phyloP scores from a whole-genome alignment of 2,329 filamentous ascomycete genomes.

The Botrytis byssoidea region DNA sequence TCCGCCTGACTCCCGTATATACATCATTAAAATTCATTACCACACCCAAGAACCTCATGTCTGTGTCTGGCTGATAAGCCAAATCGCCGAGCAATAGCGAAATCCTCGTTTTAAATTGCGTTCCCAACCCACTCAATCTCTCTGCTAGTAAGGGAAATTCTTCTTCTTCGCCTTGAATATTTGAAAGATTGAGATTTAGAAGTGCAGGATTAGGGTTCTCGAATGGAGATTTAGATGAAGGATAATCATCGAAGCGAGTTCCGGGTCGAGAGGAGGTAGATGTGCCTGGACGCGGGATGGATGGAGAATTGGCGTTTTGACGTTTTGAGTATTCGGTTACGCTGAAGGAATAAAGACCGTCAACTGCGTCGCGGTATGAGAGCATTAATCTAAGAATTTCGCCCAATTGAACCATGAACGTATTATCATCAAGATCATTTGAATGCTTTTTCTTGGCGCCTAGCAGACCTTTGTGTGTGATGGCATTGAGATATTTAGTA shows the following conservation, averaged over 20 bases:
- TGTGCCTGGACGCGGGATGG: slow-evolving; percentile 27
- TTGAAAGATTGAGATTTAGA: slow-evolving; percentile 43
- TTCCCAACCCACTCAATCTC: slow-evolving; percentile 68
- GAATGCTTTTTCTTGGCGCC: slow-evolving; percentile 61
- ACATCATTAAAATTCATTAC: slow-evolving; percentile 99
- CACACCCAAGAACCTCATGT: slow-evolving; percentile 92
- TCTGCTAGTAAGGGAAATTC: slow-evolving; percentile 72
- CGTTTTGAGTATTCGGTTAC: slow-evolving; percentile 89
- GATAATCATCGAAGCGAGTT: slow-evolving; percentile 33
- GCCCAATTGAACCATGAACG: slow-evolving; percentile 87
- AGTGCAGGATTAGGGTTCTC: slow-evolving; percentile 28
- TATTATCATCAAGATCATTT: slow-evolving; percentile 55
- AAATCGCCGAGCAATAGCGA: slow-evolving; percentile 85
- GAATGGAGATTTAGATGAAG: slow-evolving; percentile 8
- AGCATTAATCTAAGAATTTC: slow-evolving; percentile 94
- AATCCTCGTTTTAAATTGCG: slow-evolving; percentile 73
- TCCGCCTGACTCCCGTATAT: slow-evolving; percentile 66
- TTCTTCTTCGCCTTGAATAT: slow-evolving; percentile 40
- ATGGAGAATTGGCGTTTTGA: slow-evolving; percentile 56
- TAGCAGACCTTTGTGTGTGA: slow-evolving; percentile 92
- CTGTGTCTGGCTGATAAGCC: slow-evolving; percentile 88
- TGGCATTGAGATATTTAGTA: slow-evolving; percentile 83
- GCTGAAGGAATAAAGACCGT: slow-evolving; percentile 90
- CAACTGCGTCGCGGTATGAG: slow-evolving; percentile 86
- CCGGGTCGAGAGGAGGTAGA: slow-evolving; percentile 36